A percentile compares a stretch with the other conserved stretches of the same genome.
Evolutionary conservation across 192 early-diverging fungal genomes (phyloP).

Genomic region (Backusella sp.): DNA sequence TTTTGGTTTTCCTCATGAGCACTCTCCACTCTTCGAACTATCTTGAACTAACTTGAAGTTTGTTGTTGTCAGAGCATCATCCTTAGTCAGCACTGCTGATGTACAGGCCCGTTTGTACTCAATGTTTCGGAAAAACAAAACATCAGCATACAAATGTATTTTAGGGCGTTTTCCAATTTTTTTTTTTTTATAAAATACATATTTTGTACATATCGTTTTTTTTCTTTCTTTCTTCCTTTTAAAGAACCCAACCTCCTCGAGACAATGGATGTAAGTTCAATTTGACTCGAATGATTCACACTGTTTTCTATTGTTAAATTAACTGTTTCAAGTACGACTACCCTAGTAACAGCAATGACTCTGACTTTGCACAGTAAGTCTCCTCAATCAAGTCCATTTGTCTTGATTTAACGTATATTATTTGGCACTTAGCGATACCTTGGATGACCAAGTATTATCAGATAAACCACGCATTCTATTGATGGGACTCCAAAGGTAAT

Average conservation of each 20-base stretch:
- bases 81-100: too few relatives aligned
- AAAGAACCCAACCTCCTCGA: too few relatives aligned
- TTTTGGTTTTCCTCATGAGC: too few relatives aligned
- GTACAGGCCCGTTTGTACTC: neutral
- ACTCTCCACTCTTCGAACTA: too few relatives aligned
- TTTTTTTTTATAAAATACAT: neutral
- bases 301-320: too few relatives aligned
- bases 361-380: constrained; percentile 13
- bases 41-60: too few relatives aligned
- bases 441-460: constrained; percentile 21
- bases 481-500: constrained; percentile 48
- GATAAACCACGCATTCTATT: constrained; percentile 44
- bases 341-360: constrained; percentile 14
- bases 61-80: too few relatives aligned
- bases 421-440: constrained; percentile 20
- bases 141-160: neutral
- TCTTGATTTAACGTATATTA: neutral
- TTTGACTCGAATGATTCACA: neutral
- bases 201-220: neutral
- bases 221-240: neutral
- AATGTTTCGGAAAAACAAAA: neutral
- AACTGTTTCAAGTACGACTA: constrained; percentile 13
- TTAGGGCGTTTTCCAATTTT: neutral
- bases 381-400: neutral
- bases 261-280: constrained; percentile 9